Percentiles rank a stretch among this genome's conserved stretches.
Conservation (phyloP, 352 stramenopile species). For the Pythium scleroteichum region DNA sequence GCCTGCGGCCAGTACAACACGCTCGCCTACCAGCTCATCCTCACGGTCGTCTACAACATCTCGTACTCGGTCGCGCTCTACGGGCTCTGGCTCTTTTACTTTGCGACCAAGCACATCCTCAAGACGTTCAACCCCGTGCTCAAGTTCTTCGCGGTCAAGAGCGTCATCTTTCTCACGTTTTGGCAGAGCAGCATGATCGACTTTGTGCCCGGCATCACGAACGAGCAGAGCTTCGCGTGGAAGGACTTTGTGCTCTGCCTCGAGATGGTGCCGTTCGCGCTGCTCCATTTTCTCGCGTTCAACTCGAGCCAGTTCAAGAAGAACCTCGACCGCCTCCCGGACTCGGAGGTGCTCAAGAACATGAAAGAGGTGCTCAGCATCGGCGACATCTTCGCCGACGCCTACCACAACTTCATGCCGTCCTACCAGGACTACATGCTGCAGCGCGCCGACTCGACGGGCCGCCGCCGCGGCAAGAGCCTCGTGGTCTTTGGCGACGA, state of each 20-base stretch:
- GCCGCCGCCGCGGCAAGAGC: conserved; percentile 39
- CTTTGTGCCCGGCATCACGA: conserved; percentile 83
- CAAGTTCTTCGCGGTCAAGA: conserved; percentile 94
- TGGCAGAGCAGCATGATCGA: conserved; percentile 90
- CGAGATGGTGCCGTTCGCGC: conserved; percentile 87
- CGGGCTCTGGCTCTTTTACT: conserved; percentile 89
- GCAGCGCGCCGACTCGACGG: conserved; percentile 60
- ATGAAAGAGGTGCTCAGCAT: conserved; percentile 89
- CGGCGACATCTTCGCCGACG: conserved; percentile 74
- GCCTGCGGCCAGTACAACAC: conserved; percentile 75
- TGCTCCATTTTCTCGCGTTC: conserved; percentile 80
- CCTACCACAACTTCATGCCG: conserved; percentile 89
- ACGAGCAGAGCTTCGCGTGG: conserved; percentile 85
- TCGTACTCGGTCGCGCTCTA: conserved; percentile 91
- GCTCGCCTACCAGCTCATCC: conserved; percentile 74
- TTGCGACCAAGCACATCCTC: conserved; percentile 86
- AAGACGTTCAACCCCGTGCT: conserved; percentile 85
- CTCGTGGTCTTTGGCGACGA: conserved; percentile 48
- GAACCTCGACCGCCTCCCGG: conserved; percentile 64
- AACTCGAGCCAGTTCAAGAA: conserved; percentile 83
- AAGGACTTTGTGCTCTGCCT: conserved; percentile 91
- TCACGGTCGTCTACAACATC: conserved; percentile 90
- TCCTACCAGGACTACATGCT: conserved; percentile 87
- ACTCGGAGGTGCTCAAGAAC: conserved; percentile 85
- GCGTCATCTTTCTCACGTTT: conserved; percentile 92